Base-by-base conservation (phyloP, 108 stramenopile species). In the Fragilariopsis cylindrus region DNA sequence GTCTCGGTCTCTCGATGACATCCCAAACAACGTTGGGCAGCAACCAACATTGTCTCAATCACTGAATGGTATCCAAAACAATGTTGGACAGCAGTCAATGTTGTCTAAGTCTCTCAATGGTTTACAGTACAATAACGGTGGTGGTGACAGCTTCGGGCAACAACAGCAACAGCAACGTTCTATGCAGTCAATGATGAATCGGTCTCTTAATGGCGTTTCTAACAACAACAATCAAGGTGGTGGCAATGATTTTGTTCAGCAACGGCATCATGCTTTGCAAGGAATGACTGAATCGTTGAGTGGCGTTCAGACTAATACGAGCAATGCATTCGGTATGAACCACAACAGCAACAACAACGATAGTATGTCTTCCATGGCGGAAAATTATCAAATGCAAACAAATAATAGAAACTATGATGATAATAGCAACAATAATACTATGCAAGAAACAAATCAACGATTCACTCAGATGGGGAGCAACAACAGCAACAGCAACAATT, bases 251-350 rank as follows among this genome's bases (percentile, higher is more conserved):
- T 1, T 5, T 30, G 58, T 30, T 60, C 58, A 5, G 21, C 58
- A 60, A 9, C 16, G 8, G 16, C 21, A 9, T n/a, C 62, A 63
- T 43, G 42, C 62, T 3, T 13, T 63, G 62, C 62, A 63, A 45
- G 62, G 62, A 15, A 63, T 63, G 62, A 45, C 62, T 5, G 44
- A 63, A 12, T 63, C 62, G 15, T 45, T 63, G 42, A 63, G 46
- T 63, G 62, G 62, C 39, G 42, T 45, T 45, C 62, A 41, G 5
- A 63, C 30, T 30, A 30, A 30, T 30, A 30, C 1, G 30, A 53
- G 15, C 52, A 53, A 53, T 53, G 12, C 52, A 53, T 53, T 12
- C 52, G 1, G 15, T 15, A 53, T 15, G 13, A 15, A 53, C 52
- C 12, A 15, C 52, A 53, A 15, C 52, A 53, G 52, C 52, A 53